Conservation (phyloP, 2,329 filamentous ascomycete species). For the Sphaerulina vaccinii region DNA sequence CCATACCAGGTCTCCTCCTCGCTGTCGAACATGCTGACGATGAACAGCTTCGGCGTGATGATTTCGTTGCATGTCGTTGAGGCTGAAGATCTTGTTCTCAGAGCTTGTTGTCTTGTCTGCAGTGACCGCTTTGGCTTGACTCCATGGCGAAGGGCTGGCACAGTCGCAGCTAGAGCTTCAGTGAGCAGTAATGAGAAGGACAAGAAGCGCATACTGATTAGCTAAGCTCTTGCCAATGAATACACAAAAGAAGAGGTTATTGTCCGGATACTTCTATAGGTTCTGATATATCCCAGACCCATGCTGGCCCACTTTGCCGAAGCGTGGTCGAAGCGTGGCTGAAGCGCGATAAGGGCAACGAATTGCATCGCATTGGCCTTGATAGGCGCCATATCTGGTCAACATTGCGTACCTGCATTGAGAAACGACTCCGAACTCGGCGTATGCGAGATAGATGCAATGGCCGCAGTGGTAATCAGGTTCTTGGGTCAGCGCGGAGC, state of each 20-base stretch:
- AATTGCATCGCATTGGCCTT: no score
- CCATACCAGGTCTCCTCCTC: conserved; percentile 51
- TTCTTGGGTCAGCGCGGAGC: no score
- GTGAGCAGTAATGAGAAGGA: neutral
- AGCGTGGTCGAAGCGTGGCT: no score
- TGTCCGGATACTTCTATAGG: no score
- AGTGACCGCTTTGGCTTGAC: conserved; percentile 8
- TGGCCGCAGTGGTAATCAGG: no score
- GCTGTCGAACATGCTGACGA: conserved; percentile 58
- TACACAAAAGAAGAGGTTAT: no score
- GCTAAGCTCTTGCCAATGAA: conserved; percentile 4
- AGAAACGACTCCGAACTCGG: no score
- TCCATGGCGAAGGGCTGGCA: conserved; percentile 13
- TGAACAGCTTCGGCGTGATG: conserved; percentile 57
- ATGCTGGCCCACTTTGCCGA: neutral
- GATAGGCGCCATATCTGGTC: no score
- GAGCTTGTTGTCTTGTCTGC: neutral
- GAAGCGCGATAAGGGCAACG: neutral
- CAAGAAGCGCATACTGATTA: neutral
- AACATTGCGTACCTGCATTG: no score
- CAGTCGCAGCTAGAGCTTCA: neutral
- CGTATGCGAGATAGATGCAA: no score
- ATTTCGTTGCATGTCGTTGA: neutral
- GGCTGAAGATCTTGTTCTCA: neutral
- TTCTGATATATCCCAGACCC: no score